These are phyloP conservation scores for Amanita molliuscula DNA, from an alignment of 768 basidiomycete genomes.

Conservation along the genomic window DNA sequence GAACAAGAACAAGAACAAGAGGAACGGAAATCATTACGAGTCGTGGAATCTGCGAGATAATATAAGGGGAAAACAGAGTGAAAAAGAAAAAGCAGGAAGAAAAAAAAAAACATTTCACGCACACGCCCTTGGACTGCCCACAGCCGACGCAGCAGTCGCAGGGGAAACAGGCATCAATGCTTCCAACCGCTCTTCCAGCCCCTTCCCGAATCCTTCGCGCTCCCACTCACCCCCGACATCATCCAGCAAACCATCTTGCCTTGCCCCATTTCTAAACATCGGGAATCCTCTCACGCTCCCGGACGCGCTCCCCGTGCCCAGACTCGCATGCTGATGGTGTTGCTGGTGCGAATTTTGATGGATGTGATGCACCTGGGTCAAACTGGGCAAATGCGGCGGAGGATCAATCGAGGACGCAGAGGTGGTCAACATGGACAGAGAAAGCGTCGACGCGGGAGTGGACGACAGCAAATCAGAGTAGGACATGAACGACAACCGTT, in stretches of 20 bases:
- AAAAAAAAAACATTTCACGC: background rate
- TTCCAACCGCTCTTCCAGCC: slow-evolving; percentile 78
- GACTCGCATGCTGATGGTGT: background rate
- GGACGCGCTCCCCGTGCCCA: slow-evolving; percentile 12
- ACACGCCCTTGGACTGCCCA: background rate
- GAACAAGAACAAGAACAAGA: background rate
- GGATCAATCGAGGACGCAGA: slow-evolving; percentile 45
- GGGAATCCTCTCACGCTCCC: slow-evolving; percentile 17
- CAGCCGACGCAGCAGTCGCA: background rate
- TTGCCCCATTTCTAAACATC: slow-evolving; percentile 9
- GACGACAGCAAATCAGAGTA: slow-evolving; percentile 79
- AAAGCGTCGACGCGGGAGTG: slow-evolving; percentile 60
- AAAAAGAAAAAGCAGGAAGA: background rate
- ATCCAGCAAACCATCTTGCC: slow-evolving; percentile 35
- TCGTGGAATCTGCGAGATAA: background rate
- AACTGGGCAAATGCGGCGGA: slow-evolving; percentile 62
- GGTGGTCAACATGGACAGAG: slow-evolving; percentile 65
- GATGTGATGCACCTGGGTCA: slow-evolving; percentile 10
- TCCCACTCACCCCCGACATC: slow-evolving; percentile 84
- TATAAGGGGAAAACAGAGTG: background rate
- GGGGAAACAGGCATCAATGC: background rate
- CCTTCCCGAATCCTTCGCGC: slow-evolving; percentile 70
- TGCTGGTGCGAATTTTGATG: background rate
- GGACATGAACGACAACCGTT: slow-evolving; percentile 83
- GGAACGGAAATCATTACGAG: background rate